Evolutionary conservation across 495 filamentous ascomycete genomes (phyloP).

Genomic region (Rhizodiscina lignyota): DNA sequence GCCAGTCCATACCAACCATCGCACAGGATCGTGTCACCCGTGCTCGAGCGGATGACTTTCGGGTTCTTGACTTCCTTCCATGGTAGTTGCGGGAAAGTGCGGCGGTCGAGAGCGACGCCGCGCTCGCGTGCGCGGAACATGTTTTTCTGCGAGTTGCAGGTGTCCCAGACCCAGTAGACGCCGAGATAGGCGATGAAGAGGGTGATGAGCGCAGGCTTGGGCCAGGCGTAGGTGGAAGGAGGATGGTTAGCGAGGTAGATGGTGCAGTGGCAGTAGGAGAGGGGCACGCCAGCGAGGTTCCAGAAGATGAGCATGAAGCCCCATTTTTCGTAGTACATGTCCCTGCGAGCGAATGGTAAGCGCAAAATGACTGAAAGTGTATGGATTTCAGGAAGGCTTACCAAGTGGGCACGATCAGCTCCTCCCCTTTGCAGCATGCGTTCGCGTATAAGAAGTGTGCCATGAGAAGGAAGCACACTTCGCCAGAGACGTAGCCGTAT

Average conservation of each 20-base stretch:
- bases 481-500: conserved; percentile 82
- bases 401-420: conserved; percentile 87
- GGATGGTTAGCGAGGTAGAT: conserved; percentile 84
- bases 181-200: conserved; percentile 64
- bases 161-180: conserved; percentile 88
- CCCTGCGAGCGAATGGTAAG: conserved; percentile 26
- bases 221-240: conserved; percentile 69
- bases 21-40: conserved; percentile 66
- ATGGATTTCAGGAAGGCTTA: too few species aligned
- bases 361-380: background rate
- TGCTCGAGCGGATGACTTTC: conserved; percentile 59
- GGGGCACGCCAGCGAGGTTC: conserved; percentile 91
- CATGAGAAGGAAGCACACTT: conserved; percentile 76
- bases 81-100: conserved; percentile 83
- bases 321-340: conserved; percentile 99
- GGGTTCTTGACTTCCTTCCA: conserved; percentile 83
- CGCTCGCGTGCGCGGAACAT: conserved; percentile 70
- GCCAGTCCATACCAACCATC: conserved; percentile 89
- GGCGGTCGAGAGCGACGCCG: conserved; percentile 53
- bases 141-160: conserved; percentile 88
- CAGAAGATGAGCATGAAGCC: conserved; percentile 99
- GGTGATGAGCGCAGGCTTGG: conserved; percentile 42
- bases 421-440: conserved; percentile 91
- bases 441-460: conserved; percentile 95
- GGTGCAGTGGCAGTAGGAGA: conserved; percentile 94